Evolutionary conservation across 345 rosid genomes (phyloP).

Genomic region (Gossypium ekmanianum): DNA sequence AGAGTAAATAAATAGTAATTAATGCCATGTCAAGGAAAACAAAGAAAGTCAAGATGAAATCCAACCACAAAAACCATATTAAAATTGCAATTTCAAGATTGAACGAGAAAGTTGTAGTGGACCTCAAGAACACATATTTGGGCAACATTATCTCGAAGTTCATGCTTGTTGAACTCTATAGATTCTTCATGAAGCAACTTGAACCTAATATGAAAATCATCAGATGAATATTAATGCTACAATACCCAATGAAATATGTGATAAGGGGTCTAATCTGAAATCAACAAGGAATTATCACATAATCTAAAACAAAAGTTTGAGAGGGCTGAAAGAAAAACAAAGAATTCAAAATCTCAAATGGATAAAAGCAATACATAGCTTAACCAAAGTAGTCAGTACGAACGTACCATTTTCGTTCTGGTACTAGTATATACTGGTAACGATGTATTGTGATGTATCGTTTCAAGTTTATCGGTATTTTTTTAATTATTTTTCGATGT

Average conservation of each 20-base stretch:
- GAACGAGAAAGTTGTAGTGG: conserved; percentile 12
- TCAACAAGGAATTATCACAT: not conserved
- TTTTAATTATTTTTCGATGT: too few relatives aligned
- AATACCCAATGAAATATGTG: conserved; percentile 15
- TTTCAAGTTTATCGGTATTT: too few relatives aligned
- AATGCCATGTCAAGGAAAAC: not conserved
- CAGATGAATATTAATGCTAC: conserved; percentile 20
- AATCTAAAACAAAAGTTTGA: not conserved
- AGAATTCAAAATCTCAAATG: conserved; percentile 1
- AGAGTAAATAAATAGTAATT: conserved; percentile 10
- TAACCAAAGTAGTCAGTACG: too few relatives aligned
- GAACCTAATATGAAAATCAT: conserved; percentile 50
- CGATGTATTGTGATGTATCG: too few relatives aligned
- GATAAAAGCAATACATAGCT: not conserved
- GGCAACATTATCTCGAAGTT: conserved; percentile 96
- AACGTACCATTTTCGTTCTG: too few relatives aligned
- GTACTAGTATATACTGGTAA: too few relatives aligned
- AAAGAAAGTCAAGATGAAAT: conserved; percentile 5
- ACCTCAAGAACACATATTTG: conserved; percentile 98
- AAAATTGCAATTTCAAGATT: not conserved
- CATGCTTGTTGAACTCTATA: conserved; percentile 73
- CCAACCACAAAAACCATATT: not conserved
- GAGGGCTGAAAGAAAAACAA: not conserved
- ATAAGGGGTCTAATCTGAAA: not conserved
- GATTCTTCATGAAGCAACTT: conserved; percentile 82